These are phyloP conservation scores for Clavaria fumosa DNA, from an alignment of 768 basidiomycete species.

Conservation along the genomic window DNA sequence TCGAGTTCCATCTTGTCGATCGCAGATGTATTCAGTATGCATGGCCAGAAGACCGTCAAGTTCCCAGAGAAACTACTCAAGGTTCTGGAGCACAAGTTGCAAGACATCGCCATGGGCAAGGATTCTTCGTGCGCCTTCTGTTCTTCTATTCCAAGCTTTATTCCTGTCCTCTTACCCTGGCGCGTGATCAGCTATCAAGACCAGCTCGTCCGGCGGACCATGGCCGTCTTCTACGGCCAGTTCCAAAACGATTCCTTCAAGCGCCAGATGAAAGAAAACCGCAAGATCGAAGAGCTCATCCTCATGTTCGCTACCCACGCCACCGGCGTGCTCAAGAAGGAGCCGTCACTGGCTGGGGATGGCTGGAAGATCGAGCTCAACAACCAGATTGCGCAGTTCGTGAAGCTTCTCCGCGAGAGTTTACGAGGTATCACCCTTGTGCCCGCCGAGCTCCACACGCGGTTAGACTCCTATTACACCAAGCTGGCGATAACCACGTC, in stretches of 20 bases:
- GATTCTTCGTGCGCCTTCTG: constrained; percentile 75
- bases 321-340: constrained; percentile 77
- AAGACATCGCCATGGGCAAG: constrained; percentile 88
- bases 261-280: constrained; percentile 85
- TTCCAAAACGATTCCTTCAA: constrained; percentile 77
- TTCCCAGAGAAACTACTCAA: constrained; percentile 92
- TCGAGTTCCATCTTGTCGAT: constrained; percentile 38
- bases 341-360: constrained; percentile 67
- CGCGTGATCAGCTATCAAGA: constrained; percentile 62
- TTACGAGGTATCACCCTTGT: constrained; percentile 60
- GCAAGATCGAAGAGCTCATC: constrained; percentile 95
- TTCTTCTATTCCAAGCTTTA: too few relatives aligned
- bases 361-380: constrained; percentile 91
- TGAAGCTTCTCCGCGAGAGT: constrained; percentile 72
- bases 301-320: constrained; percentile 91
- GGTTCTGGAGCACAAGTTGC: constrained; percentile 76
- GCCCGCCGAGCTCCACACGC: constrained; percentile 64
- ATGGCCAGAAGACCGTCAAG: constrained; percentile 72
- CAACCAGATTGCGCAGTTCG: constrained; percentile 80
- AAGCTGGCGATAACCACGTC: too few relatives aligned
- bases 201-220: constrained; percentile 74
- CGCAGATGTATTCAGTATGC: constrained; percentile 65
- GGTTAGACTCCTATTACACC: constrained; percentile 71
- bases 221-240: constrained; percentile 87
- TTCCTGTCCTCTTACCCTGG: not conserved